These are phyloP conservation scores for Choiromyces venosus DNA, from an alignment of 495 filamentous ascomycete genomes.

Conservation along the genomic window DNA sequence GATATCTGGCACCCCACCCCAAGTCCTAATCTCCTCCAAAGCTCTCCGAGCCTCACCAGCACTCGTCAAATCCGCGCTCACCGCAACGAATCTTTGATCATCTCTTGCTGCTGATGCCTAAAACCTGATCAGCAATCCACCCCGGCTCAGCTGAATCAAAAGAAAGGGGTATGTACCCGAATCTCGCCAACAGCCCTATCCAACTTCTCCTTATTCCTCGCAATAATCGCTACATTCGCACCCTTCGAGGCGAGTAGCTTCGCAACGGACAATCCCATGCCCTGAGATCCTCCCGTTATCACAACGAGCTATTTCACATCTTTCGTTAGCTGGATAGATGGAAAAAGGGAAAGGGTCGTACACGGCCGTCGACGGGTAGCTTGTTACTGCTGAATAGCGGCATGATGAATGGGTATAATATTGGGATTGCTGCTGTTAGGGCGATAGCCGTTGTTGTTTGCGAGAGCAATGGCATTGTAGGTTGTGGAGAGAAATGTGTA, in stretches of 20 bases:
- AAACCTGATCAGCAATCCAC: conserved; percentile 12
- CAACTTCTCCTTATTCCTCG: conserved; percentile 72
- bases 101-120: conserved; percentile 56
- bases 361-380: conserved; percentile 74
- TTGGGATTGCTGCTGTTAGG: not conserved
- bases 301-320: conserved; percentile 58
- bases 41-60: conserved; percentile 61
- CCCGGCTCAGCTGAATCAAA: conserved; percentile 19
- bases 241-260: conserved; percentile 72
- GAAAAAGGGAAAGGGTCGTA: conserved; percentile 45
- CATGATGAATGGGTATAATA: conserved; percentile 50
- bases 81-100: conserved; percentile 72
- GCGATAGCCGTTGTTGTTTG: not conserved
- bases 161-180: conserved; percentile 46
- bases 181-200: conserved; percentile 62
- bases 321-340: conserved; percentile 36
- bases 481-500: not conserved
- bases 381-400: conserved; percentile 66
- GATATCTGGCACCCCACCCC: conserved; percentile 71
- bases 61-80: conserved; percentile 75
- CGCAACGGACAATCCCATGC: conserved; percentile 74
- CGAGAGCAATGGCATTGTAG: not conserved
- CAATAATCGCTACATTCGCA: conserved; percentile 78
- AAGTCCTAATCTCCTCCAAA: conserved; percentile 66
- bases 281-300: conserved; percentile 87